Base-by-base conservation (phyloP, 345 rosid genomes). In the Moricandia moricandioides region DNA sequence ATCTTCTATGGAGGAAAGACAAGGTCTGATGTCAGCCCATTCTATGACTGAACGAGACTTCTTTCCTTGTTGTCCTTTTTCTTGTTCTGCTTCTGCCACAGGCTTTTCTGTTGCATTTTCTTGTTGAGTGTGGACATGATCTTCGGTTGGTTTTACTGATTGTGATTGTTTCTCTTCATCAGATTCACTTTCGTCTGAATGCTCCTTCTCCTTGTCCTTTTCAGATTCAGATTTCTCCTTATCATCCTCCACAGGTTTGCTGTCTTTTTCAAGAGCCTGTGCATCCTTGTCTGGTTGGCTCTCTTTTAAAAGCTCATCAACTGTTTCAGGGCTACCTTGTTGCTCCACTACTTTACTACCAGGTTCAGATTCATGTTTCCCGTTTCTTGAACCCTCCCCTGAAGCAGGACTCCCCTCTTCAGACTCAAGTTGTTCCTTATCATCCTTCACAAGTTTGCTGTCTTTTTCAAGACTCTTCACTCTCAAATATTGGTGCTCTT, bases 11-110 rank as follows among this genome's bases (percentile, higher is more conserved):
- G 83, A 78, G 59, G 57, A 71, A 73, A 95, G 89, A 62, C 91
- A 81, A 45, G 83, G 87, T 83, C 93, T 88, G 71, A 86, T 82
- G 34, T 80, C 65, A 81, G 81, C 82, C 99, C 99, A 90, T 37
- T 69, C 70, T 70, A 81, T 80, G 34, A 85, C 76, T 56, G 78
- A 73, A 60, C 43, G 56, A 2, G 66, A 39, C 82, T 85, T 88
- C 13, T 79, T 72, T 69, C 82, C 82, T 75, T 84, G 55, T 73
- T 31, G 5, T 66, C 16, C 69, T 12, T 61, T 61, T n/a, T 72
- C 88, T 77, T 83, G 71, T 71, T 69, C 79, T 62, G 76, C 74
- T 67, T 73, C 81, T 35, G 49, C 77, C 71, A 14, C 79, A 18
- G 70, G 77, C 47, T 82, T 72, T 67, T 61, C 81, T 52, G 65